Evolutionary conservation across 192 early-diverging fungal genomes (phyloP).

Genomic region (Backusella westeae): DNA sequence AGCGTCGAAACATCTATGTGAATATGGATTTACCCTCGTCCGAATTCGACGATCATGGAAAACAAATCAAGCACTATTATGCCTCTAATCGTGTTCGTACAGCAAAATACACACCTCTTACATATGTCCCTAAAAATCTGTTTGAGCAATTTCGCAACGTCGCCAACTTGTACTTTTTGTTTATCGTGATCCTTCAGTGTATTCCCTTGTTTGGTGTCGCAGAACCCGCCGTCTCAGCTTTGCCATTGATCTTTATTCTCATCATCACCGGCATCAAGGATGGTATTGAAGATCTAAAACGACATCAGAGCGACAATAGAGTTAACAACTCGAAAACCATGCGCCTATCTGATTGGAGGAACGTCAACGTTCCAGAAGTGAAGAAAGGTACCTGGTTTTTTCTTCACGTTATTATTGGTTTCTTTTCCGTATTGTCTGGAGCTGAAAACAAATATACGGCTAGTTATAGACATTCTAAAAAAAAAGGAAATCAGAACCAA

Average conservation of each 20-base stretch:
- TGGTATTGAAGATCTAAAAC: conserved; percentile 89
- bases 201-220: conserved; percentile 56
- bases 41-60: conserved; percentile 26
- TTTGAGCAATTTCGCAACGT: conserved; percentile 95
- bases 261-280: conserved; percentile 82
- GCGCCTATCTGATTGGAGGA: conserved; percentile 56
- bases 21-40: conserved; percentile 27
- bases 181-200: conserved; percentile 82
- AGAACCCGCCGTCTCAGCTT: conserved; percentile 72
- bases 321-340: conserved; percentile 74
- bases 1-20: conserved; percentile 39
- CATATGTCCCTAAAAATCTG: conserved; percentile 94
- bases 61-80: conserved; percentile 35
- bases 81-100: conserved; percentile 81
- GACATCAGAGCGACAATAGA: conserved; percentile 77
- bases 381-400: conserved; percentile 2
- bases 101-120: conserved; percentile 86
- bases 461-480: conserved; percentile 1
- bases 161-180: conserved; percentile 96
- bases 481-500: neutral
- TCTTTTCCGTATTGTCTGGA: conserved; percentile 22
- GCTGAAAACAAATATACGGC: conserved; percentile 25
- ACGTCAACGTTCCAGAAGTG: conserved; percentile 49
- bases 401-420: conserved; percentile 14
- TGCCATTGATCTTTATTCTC: conserved; percentile 83